These are phyloP conservation scores for Collybiopsis confluens DNA, from an alignment of 768 basidiomycete species.

Conservation along the genomic window DNA sequence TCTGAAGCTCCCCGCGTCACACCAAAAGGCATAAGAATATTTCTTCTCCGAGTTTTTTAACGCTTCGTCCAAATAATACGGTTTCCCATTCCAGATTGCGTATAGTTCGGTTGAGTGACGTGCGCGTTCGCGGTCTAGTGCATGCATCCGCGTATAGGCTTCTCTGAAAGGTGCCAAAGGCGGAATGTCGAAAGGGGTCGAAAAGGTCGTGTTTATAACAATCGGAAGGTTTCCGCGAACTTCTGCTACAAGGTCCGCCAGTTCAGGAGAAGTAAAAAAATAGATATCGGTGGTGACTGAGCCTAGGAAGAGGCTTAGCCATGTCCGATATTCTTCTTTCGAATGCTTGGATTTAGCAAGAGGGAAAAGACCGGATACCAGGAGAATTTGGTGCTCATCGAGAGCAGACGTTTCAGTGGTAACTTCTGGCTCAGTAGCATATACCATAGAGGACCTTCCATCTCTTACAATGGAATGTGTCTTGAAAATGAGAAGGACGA, in stretches of 20 bases:
- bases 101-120: slow-evolving; percentile 46
- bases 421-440: neutral
- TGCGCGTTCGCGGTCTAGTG: slow-evolving; percentile 37
- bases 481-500: neutral
- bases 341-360: slow-evolving; percentile 47
- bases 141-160: slow-evolving; percentile 38
- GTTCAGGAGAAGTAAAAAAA: slow-evolving; percentile 44
- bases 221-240: slow-evolving; percentile 31
- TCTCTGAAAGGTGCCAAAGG: slow-evolving; percentile 31
- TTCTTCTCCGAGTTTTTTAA: slow-evolving; percentile 25
- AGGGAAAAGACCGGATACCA: slow-evolving; percentile 54
- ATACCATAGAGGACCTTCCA: neutral
- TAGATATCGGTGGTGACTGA: slow-evolving; percentile 46
- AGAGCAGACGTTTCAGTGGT: neutral
- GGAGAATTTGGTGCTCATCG: slow-evolving; percentile 27
- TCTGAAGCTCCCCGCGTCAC: slow-evolving; percentile 52
- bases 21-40: slow-evolving; percentile 58
- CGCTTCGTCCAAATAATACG: slow-evolving; percentile 44
- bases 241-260: slow-evolving; percentile 27
- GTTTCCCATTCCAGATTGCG: slow-evolving; percentile 53
- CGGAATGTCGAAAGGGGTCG: slow-evolving; percentile 43
- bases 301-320: slow-evolving; percentile 42
- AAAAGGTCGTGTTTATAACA: slow-evolving; percentile 41
- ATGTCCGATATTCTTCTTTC: slow-evolving; percentile 36
- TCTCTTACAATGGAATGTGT: neutral